phyloP scores from a whole-genome alignment of 306 rosid species.

The Carpinus fangiana region DNA sequence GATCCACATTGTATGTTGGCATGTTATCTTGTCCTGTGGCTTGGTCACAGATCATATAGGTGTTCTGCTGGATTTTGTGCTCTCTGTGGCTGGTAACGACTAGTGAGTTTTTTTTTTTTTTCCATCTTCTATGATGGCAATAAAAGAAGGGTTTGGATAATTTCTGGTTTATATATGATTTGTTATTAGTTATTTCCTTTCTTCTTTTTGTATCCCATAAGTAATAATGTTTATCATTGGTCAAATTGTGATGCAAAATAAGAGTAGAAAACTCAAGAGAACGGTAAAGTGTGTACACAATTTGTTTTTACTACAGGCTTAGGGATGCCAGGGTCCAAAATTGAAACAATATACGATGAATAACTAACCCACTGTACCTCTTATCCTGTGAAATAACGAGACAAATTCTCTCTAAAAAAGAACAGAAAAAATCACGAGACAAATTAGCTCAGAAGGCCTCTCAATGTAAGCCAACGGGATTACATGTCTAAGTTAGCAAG shows the following conservation, averaged over 20 bases:
- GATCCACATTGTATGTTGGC: conserved; percentile 8
- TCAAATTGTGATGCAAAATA: neutral
- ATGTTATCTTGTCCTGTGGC: conserved; percentile 1
- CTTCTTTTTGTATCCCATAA: neutral
- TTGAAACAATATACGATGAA: neutral
- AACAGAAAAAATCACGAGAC: no score
- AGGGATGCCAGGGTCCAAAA: neutral
- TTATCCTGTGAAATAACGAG: no score
- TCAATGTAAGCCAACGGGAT: no score
- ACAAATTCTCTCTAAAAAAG: no score
- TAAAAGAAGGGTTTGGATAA: conserved; percentile 20
- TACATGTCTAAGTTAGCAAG: no score
- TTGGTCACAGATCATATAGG: no score
- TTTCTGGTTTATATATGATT: neutral
- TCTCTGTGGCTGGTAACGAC: no score
- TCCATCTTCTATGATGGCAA: neutral
- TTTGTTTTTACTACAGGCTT: neutral
- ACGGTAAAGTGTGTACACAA: neutral
- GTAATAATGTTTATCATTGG: neutral
- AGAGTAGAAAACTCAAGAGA: neutral
- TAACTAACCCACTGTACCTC: neutral
- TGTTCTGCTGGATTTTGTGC: no score
- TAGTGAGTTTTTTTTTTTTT: no score
- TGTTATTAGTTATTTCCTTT: neutral
- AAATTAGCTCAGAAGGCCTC: no score